Evolutionary conservation across 345 rosid genomes (phyloP).

Genomic region (Eucalyptus curtisii): DNA sequence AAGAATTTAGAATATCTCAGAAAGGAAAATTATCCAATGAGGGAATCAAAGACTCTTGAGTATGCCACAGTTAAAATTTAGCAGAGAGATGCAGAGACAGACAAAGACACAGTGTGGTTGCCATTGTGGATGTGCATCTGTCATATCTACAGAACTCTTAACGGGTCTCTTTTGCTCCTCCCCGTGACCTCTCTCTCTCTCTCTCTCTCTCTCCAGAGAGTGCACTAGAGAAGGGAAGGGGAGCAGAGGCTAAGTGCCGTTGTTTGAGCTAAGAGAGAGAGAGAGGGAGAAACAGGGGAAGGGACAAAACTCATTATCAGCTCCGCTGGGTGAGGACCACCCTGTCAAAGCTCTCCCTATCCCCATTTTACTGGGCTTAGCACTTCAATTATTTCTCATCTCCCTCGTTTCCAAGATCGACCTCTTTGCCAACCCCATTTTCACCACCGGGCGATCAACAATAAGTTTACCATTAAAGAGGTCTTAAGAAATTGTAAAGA

Average conservation of each 20-base stretch:
- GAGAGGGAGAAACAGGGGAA: conserved; percentile 17
- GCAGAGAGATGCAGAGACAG: not conserved
- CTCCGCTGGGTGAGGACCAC: not conserved
- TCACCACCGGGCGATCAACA: not conserved
- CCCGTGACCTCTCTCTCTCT: not conserved
- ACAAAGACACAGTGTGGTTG: not conserved
- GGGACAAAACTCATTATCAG: conserved; percentile 16
- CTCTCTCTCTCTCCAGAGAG: not conserved
- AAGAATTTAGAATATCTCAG: not conserved
- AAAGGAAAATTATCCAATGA: conserved; percentile 9
- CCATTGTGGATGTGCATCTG: not conserved
- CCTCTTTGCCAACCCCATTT: not conserved
- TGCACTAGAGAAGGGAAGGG: not conserved
- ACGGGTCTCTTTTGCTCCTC: not conserved
- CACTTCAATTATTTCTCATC: not conserved
- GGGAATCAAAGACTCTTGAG: not conserved
- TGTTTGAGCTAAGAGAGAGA: not conserved
- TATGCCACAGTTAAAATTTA: not conserved
- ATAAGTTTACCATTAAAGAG: not conserved
- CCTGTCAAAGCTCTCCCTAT: not conserved
- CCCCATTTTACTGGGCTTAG: not conserved
- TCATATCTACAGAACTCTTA: not conserved
- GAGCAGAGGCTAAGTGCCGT: not conserved
- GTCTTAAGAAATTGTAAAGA: not conserved
- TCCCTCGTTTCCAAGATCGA: not conserved